Percentiles rank a stretch among this genome's conserved stretches.
Conservation (phyloP, 2,329 filamentous ascomycete genomes). For the Xylaria sp. region DNA sequence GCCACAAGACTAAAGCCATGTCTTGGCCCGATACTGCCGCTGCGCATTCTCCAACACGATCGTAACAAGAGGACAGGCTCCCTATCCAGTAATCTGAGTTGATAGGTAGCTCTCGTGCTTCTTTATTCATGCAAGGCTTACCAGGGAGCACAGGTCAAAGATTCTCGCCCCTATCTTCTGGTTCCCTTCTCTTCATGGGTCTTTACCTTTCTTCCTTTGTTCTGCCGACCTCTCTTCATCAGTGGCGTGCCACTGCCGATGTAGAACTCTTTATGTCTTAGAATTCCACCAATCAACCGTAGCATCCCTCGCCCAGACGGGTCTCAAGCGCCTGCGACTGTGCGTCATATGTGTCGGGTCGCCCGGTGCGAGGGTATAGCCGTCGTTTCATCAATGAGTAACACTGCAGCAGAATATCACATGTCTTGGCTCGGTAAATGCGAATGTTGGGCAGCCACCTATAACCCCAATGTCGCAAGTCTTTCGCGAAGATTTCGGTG, state of each 20-base stretch:
- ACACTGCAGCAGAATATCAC: slow-evolving; percentile 10
- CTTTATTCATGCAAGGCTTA: no score
- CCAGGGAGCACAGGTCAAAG: no score
- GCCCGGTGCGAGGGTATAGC: slow-evolving; percentile 1
- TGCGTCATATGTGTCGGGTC: slow-evolving; percentile 9
- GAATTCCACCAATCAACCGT: slow-evolving; percentile 6
- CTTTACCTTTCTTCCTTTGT: neutral
- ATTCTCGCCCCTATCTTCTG: no score
- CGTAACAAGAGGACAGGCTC: no score
- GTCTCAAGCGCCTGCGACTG: neutral
- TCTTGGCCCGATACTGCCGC: neutral
- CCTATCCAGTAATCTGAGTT: no score
- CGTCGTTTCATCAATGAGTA: slow-evolving; percentile 14
- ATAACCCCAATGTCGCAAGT: slow-evolving; percentile 3
- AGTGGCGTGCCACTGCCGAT: slow-evolving; percentile 7
- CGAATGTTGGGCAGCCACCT: slow-evolving; percentile 4
- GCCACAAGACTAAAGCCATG: slow-evolving; percentile 11
- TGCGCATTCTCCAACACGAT: no score
- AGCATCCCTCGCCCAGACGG: neutral
- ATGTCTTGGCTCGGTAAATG: slow-evolving; percentile 26
- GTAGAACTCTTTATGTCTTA: slow-evolving; percentile 15
- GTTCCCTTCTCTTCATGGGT: no score
- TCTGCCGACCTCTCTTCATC: slow-evolving; percentile 12
- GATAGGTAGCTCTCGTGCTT: no score
- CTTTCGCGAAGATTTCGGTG: neutral